A percentile compares a stretch with the other conserved stretches of the same genome.
phyloP scores from a whole-genome alignment of 2,329 filamentous ascomycete species.

The Trichoderma sp. region DNA sequence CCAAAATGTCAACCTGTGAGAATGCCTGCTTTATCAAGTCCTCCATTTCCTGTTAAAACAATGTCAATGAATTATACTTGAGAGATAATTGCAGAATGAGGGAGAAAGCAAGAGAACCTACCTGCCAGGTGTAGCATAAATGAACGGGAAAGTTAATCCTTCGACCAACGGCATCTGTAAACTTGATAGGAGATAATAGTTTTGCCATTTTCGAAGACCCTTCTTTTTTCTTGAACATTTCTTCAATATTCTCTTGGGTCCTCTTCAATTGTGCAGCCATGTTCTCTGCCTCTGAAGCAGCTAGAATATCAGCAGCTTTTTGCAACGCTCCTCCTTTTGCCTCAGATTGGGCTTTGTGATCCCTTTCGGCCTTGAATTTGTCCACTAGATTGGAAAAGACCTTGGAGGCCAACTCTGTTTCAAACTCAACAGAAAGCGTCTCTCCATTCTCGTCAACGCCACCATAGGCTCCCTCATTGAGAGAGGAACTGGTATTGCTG shows the following conservation, averaged over 20 bases:
- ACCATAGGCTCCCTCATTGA: neutral
- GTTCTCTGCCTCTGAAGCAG: constrained; percentile 49
- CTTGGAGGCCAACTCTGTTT: neutral
- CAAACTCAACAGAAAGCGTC: neutral
- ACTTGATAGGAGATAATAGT: constrained; percentile 71
- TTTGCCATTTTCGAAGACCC: constrained; percentile 53
- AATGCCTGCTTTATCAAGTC: constrained; percentile 86
- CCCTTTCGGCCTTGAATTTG: constrained; percentile 36
- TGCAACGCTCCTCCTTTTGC: constrained; percentile 27
- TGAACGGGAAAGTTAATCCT: constrained; percentile 93
- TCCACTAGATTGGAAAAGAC: constrained; percentile 29
- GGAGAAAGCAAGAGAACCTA: constrained; percentile 48
- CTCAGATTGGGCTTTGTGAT: constrained; percentile 38
- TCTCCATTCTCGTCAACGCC: neutral
- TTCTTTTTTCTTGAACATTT: constrained; percentile 48
- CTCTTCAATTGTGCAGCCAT: constrained; percentile 24
- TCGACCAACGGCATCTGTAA: constrained; percentile 89
- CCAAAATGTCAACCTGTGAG: constrained; percentile 71
- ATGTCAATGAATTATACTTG: constrained; percentile 8
- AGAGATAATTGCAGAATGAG: fast-evolving
- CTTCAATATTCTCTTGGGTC: constrained; percentile 39
- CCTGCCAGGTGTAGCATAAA: constrained; percentile 78
- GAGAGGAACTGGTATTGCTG: neutral
- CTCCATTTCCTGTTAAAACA: constrained; percentile 69
- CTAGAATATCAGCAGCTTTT: constrained; percentile 41